These are phyloP conservation scores for Debaryomyces prosopidis DNA, from an alignment of 805 yeast species.

Conservation along the genomic window DNA sequence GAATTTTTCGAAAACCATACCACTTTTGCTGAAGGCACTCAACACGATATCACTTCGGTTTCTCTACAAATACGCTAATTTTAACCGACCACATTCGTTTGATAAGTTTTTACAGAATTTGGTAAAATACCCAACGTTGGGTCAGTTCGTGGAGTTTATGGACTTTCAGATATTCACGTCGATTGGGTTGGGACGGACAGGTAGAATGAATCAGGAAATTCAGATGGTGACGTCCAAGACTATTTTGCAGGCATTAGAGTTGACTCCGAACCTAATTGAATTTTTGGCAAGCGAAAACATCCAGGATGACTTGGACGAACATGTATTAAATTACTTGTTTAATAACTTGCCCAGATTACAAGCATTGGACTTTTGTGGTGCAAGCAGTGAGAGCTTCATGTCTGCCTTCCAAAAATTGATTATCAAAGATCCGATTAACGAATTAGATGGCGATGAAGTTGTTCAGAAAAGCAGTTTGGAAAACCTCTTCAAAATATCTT, in stretches of 20 bases:
- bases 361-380: conserved; percentile 87
- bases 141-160: conserved; percentile 67
- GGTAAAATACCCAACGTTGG: conserved; percentile 44
- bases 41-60: conserved; percentile 58
- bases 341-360: conserved; percentile 55
- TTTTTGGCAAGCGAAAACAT: conserved; percentile 84
- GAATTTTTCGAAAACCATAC: conserved; percentile 51
- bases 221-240: conserved; percentile 85
- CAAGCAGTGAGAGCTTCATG: conserved; percentile 65
- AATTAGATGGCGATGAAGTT: conserved; percentile 6
- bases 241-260: conserved; percentile 57
- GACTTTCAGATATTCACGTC: conserved; percentile 90
- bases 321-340: conserved; percentile 57
- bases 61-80: conserved; percentile 65
- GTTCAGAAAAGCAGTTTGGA: conserved; percentile 7
- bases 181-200: conserved; percentile 86
- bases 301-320: conserved; percentile 71
- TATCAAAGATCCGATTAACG: conserved; percentile 22
- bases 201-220: conserved; percentile 85
- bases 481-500: conserved; percentile 52
- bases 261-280: conserved; percentile 71
- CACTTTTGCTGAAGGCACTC: conserved; percentile 58
- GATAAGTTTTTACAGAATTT: conserved; percentile 65
- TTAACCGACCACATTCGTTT: conserved; percentile 80
- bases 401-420: conserved; percentile 51